Evolutionary conservation across 2,329 filamentous ascomycete species (phyloP).

Genomic region (Trichoderma lentiforme): DNA sequence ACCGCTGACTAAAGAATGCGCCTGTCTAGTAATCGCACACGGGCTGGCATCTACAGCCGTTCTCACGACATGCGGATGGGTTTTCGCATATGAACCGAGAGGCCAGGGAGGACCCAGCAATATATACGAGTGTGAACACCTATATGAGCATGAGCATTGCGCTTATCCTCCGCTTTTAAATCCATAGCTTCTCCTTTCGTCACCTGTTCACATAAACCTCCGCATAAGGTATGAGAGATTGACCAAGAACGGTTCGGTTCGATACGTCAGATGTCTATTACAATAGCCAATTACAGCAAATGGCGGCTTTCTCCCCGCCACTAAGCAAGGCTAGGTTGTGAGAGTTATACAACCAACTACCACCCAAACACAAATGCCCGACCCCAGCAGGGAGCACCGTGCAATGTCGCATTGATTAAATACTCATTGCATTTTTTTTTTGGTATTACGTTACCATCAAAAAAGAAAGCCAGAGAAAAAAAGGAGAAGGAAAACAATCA

Average conservation of each 20-base stretch:
- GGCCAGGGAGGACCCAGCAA: background rate
- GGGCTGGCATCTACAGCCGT: background rate
- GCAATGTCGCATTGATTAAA: background rate
- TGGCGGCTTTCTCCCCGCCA: background rate
- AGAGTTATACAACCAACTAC: background rate
- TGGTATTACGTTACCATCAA: background rate
- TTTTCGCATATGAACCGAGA: background rate
- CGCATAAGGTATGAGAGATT: background rate
- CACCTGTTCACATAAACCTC: background rate
- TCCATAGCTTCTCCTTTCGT: background rate
- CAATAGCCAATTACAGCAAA: background rate
- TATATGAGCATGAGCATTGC: background rate
- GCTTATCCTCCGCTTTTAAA: background rate
- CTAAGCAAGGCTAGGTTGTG: background rate
- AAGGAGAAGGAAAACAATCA: background rate
- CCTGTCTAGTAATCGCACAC: background rate
- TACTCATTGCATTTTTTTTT: background rate
- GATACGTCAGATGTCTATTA: background rate
- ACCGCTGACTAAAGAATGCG: background rate
- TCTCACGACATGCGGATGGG: background rate
- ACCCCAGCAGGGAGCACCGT: background rate
- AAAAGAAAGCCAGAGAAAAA: background rate
- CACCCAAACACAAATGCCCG: background rate
- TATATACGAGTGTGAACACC: background rate
- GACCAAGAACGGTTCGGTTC: background rate